These are phyloP conservation scores for thale cress (Arabidopsis thaliana) DNA, from an alignment of 345 rosid species.

Conservation along the genomic window TAIR10.1 NC_003076.8:3618001-3618500, in stretches of 20 bases:
- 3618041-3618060: constrained; percentile 51
- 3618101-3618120: constrained; percentile 87
- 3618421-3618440: constrained; percentile 84
- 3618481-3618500: constrained; percentile 51
- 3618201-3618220: constrained; percentile 69
- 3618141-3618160: constrained; percentile 2
- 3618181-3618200: constrained; percentile 5
- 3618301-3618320: constrained; percentile 55
- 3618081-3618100: constrained; percentile 86
- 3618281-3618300: constrained; percentile 53
- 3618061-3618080: constrained; percentile 58
- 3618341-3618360: constrained; percentile 60
- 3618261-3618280: constrained; percentile 78
- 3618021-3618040: constrained; percentile 69
- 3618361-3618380: constrained; percentile 67
- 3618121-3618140: constrained; percentile 18
- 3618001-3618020: constrained; percentile 69
- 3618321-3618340: constrained; percentile 52
- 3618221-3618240: constrained; percentile 68
- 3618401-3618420: constrained; percentile 59
- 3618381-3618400: constrained; percentile 56
- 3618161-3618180: background rate
- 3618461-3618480: constrained; percentile 60
- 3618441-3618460: constrained; percentile 69
- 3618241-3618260: constrained; percentile 77